Percentiles rank a stretch among this genome's conserved stretches.
phyloP scores from a whole-genome alignment of 2,329 filamentous ascomycete species.

The Chrysoporthe puriensis region DNA sequence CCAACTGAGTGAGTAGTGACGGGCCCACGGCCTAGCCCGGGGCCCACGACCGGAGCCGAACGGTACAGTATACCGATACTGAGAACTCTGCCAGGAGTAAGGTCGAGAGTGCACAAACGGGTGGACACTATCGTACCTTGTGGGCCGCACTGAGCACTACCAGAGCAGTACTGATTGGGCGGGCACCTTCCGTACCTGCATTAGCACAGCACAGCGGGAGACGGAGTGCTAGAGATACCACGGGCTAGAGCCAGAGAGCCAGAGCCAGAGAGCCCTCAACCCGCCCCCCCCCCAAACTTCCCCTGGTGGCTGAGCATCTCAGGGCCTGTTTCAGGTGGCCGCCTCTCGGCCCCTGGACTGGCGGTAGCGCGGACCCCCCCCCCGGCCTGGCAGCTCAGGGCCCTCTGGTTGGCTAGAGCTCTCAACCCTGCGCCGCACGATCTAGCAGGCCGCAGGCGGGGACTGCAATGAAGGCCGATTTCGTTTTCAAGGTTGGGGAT shows the following conservation, averaged over 20 bases:
- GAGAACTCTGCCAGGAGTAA: too few species aligned
- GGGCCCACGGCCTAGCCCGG: too few species aligned
- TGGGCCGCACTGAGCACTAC: not conserved
- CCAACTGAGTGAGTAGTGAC: too few species aligned
- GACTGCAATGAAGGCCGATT: not conserved
- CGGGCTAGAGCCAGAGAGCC: too few species aligned
- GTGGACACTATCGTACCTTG: too few species aligned
- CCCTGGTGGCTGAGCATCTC: slow-evolving; percentile 29
- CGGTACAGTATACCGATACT: too few species aligned
- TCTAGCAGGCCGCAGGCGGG: not conserved
- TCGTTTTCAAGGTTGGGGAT: slow-evolving; percentile 11
- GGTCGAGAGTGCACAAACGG: too few species aligned
- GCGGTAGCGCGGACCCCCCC: not conserved
- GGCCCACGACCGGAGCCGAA: too few species aligned
- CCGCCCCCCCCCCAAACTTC: not conserved
- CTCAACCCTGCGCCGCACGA: slow-evolving; percentile 1
- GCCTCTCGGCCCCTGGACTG: not conserved
- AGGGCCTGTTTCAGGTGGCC: slow-evolving; percentile 18
- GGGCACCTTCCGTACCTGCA: slow-evolving; percentile 24
- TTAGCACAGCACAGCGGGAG: slow-evolving; percentile 12
- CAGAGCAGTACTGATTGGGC: slow-evolving; percentile 1
- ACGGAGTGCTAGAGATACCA: too few species aligned
- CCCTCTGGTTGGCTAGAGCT: slow-evolving; percentile 15
- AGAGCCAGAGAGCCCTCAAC: not conserved
- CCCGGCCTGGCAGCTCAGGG: not conserved